Evolutionary conservation across 1,139 yeast genomes (phyloP).

Genomic region (Pneumocystis carinii): DNA sequence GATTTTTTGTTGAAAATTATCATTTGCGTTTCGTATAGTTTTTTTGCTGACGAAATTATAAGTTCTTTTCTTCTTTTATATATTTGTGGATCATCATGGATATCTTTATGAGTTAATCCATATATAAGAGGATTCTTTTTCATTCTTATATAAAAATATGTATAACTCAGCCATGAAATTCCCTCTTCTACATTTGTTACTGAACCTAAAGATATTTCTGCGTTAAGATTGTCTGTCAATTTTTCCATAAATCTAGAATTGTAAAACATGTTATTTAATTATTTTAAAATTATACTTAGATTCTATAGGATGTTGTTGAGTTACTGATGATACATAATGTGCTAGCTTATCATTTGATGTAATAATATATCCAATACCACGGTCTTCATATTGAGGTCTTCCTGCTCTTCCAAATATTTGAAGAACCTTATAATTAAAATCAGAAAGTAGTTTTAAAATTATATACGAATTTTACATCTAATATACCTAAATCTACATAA

Average conservation of each 20-base stretch:
- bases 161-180: conserved; percentile 90
- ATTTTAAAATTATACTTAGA: conserved; percentile 26
- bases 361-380: conserved; percentile 83
- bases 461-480: conserved; percentile 38
- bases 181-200: conserved; percentile 93
- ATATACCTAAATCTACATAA: conserved; percentile 77
- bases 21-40: conserved; percentile 79
- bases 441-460: not conserved
- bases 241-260: conserved; percentile 43
- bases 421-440: conserved; percentile 30
- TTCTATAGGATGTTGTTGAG: conserved; percentile 95
- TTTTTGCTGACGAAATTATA: conserved; percentile 64
- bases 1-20: conserved; percentile 78
- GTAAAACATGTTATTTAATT: not conserved
- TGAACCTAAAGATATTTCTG: conserved; percentile 88
- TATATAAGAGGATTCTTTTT: conserved; percentile 83
- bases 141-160: conserved; percentile 90
- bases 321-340: conserved; percentile 69
- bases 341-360: conserved; percentile 72
- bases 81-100: conserved; percentile 68
- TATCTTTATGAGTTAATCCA: conserved; percentile 80
- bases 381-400: conserved; percentile 87
- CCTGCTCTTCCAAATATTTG: conserved; percentile 99
- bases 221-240: conserved; percentile 81
- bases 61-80: conserved; percentile 59